A percentile compares a stretch with the other conserved stretches of the same genome.
phyloP scores from a whole-genome alignment of 306 rosid species.

The Quercus mongolica region DNA sequence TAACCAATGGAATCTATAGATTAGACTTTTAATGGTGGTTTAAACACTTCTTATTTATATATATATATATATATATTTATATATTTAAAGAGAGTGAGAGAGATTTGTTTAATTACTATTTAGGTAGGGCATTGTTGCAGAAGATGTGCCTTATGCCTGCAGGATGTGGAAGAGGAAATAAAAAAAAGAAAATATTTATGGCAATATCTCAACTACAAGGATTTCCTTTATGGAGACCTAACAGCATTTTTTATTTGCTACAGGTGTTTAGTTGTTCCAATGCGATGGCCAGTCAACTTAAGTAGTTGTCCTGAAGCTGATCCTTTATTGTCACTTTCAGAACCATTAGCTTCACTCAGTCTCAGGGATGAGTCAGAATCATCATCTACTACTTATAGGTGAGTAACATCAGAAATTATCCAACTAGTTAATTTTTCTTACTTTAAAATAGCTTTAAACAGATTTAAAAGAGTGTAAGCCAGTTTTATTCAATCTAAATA shows the following conservation, averaged over 20 bases:
- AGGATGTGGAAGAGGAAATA: too few species aligned
- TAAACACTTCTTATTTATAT: too few species aligned
- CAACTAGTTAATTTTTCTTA: background rate
- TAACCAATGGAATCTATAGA: too few species aligned
- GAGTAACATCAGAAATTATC: background rate
- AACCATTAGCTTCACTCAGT: conserved; percentile 14
- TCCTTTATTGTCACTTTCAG: conserved; percentile 3
- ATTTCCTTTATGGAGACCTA: background rate
- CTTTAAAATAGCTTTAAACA: background rate
- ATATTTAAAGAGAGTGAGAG: too few species aligned
- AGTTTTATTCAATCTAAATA: background rate
- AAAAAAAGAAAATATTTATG: background rate
- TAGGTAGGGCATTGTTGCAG: too few species aligned
- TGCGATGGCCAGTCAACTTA: conserved; percentile 28
- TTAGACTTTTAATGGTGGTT: too few species aligned
- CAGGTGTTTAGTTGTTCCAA: conserved; percentile 31
- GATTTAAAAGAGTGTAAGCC: background rate
- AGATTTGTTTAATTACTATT: too few species aligned
- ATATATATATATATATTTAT: too few species aligned
- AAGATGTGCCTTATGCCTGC: too few species aligned
- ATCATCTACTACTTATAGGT: conserved; percentile 9
- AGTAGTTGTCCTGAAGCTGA: background rate
- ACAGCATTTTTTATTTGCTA: background rate
- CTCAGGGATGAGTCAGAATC: conserved; percentile 3
- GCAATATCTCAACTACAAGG: too few species aligned